phyloP scores from a whole-genome alignment of 345 rosid genomes.

The Gossypium mustelinum region DNA sequence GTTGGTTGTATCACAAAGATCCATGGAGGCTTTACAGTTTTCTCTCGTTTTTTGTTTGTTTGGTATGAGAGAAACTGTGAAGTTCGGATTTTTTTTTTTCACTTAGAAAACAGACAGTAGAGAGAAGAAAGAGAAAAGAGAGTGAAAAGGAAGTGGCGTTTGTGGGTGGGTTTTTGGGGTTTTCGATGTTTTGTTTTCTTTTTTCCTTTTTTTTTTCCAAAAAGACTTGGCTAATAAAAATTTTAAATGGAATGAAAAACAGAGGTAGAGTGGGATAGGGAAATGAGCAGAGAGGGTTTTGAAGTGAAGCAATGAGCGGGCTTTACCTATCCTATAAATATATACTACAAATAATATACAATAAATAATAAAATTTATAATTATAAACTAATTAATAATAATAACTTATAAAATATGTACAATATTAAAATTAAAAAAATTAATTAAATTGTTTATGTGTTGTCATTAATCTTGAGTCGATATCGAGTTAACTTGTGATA shows the following conservation, averaged over 20 bases:
- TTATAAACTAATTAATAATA: too few species aligned
- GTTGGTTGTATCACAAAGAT: slow-evolving; percentile 61
- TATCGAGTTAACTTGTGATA: rapidly evolving
- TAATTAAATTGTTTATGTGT: too few species aligned
- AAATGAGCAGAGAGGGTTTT: not conserved
- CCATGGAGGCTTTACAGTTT: slow-evolving; percentile 42
- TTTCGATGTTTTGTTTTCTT: not conserved
- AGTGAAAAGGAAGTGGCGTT: not conserved
- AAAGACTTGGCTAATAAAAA: too few species aligned
- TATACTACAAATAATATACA: too few species aligned
- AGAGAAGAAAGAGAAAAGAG: not conserved
- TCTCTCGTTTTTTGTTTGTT: not conserved
- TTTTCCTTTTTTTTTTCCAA: not conserved
- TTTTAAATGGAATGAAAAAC: too few species aligned
- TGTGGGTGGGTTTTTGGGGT: slow-evolving; percentile 4
- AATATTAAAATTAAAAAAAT: too few species aligned
- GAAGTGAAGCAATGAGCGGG: not conserved
- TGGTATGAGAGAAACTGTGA: not conserved
- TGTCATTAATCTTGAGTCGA: too few species aligned
- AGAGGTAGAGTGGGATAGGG: not conserved
- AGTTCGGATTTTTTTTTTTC: not conserved
- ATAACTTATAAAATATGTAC: too few species aligned
- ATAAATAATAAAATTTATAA: too few species aligned
- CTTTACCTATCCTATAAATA: not conserved
- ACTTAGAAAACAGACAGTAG: not conserved